Base-by-base conservation (phyloP, 805 yeast species). In the Saccharomycopsis sp. region DNA sequence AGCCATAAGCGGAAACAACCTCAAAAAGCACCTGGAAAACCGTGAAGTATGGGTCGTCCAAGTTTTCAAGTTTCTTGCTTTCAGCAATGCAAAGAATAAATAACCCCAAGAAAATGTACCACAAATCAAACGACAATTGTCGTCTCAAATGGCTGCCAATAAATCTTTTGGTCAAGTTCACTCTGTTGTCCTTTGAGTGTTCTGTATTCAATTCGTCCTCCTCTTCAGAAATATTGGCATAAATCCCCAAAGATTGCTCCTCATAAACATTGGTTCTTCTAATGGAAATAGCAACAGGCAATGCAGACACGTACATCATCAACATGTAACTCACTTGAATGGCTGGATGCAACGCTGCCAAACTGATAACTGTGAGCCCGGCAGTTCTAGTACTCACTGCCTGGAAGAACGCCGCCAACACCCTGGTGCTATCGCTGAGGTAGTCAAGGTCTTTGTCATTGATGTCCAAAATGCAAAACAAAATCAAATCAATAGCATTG, bases 221-320 rank as follows among this genome's bases (percentile, higher is more conserved):
- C 9, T 34, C 29, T 8, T 19, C 29, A 7, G 50, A 56, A 23
- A 52, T 53, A 3, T 43, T 42, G 4, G 51, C 56, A 55, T 84
- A 88, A n/a, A 87, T 71, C n/a, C 98, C 98, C 42, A 92, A 63
- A 0, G 96, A 83, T 56, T 87, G 97, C 54, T 92, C 98, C 58
- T 92, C 99, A 62, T 92, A 92, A 41, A 92, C 99, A 58, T 92
- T 92, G 15, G 98, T 92, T 58, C 96, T 74, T 63, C 99, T 77
- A 48, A 92, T 87, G 29, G 96, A 85, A 49, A 92, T 92, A 23
- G 99, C 98, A 52, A 92, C 65, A 1, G 99, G 99, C 56, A 88
- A 68, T 33, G 89, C 96, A 12, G 97, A 89, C 20, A 92, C 87
- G 62, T 92, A 92, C 98, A 92, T 92, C 97, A 92, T 89, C 46